Percentiles rank a stretch among this genome's conserved stretches.
These are phyloP conservation scores for Candida sp. DNA, from an alignment of 1,139 yeast species.

Conservation along the genomic window DNA sequence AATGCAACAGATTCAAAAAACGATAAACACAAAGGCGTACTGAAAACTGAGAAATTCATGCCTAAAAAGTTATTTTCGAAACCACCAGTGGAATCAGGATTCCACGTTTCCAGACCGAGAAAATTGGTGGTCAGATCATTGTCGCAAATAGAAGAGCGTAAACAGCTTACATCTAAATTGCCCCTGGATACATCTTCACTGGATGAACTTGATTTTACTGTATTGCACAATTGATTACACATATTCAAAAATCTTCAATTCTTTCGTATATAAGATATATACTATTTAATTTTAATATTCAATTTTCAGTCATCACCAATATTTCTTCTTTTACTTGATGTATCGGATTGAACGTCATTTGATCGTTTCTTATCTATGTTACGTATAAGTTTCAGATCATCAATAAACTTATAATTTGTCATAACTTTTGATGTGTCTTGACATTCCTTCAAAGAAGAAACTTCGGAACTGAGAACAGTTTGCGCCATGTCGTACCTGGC, in stretches of 20 bases:
- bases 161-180: background rate
- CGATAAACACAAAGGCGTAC: background rate
- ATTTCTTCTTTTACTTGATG: background rate
- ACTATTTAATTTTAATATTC: background rate
- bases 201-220: constrained; percentile 1
- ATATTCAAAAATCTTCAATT: background rate
- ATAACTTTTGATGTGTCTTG: constrained; percentile 11
- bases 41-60: background rate
- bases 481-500: constrained; percentile 42
- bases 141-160: constrained; percentile 5
- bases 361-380: constrained; percentile 53
- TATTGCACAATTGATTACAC: background rate
- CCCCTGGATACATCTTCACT: background rate
- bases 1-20: background rate
- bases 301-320: background rate
- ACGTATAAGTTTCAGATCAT: constrained; percentile 55
- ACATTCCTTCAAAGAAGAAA: constrained; percentile 43
- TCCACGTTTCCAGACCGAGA: constrained; percentile 44
- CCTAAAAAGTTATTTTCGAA: background rate
- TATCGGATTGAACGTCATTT: constrained; percentile 15
- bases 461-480: constrained; percentile 54
- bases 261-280: background rate
- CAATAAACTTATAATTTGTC: constrained; percentile 37
- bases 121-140: constrained; percentile 28
- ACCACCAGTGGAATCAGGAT: constrained; percentile 17